Conservation (phyloP, 129 eudicot genomes). For the Saposhnikovia divaricata region DNA sequence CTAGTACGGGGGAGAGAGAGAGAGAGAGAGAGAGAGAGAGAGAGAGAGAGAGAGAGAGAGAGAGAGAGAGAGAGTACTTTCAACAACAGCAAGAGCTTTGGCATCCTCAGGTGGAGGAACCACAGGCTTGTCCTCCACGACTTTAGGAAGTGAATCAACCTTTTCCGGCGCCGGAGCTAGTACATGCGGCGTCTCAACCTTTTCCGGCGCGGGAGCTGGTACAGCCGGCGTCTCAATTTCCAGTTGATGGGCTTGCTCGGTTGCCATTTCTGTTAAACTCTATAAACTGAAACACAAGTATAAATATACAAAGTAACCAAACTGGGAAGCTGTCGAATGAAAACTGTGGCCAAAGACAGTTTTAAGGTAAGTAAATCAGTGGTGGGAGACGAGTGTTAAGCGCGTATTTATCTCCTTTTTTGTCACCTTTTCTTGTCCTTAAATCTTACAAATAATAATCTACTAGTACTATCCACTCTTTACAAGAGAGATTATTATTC, state of each 20-base stretch:
- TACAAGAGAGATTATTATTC: not conserved
- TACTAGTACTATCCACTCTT: not conserved
- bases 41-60: not conserved
- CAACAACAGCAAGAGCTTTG: slow-evolving; percentile 28
- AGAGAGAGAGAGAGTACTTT: slow-evolving; percentile 18
- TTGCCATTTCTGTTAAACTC: slow-evolving; percentile 20
- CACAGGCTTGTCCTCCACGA: slow-evolving; percentile 26
- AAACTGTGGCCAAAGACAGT: not conserved
- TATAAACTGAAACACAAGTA: not conserved
- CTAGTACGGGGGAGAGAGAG: too few species aligned
- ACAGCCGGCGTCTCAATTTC: slow-evolving; percentile 25
- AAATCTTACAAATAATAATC: too few species aligned
- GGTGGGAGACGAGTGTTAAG: not conserved
- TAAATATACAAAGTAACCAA: not conserved
- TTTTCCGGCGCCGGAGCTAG: slow-evolving; percentile 23
- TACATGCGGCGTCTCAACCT: slow-evolving; percentile 25
- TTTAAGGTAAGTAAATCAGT: not conserved
- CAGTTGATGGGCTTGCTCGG: slow-evolving; percentile 24
- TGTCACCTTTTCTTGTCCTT: not conserved
- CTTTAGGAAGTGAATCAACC: slow-evolving; percentile 24
- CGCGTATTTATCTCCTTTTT: not conserved
- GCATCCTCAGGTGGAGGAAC: slow-evolving; percentile 22
- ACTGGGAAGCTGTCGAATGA: not conserved
- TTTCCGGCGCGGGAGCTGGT: slow-evolving; percentile 23
- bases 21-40: not conserved